Conservation (phyloP, 2,329 filamentous ascomycete genomes). For the Cyphellophora europaea region DNA sequence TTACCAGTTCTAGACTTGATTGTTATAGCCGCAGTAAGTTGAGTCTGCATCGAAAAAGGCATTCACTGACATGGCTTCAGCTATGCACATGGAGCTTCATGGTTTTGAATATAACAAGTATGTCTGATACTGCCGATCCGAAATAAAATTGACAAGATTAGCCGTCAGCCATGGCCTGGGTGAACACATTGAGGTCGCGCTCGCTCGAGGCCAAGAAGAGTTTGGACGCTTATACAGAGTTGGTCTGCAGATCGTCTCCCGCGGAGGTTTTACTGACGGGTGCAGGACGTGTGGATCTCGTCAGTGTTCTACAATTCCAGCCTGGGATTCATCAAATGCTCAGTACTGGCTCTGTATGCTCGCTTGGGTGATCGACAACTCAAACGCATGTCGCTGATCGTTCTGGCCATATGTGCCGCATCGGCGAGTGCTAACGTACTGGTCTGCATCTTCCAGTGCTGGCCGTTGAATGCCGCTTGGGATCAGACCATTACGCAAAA, state of each 20-base stretch:
- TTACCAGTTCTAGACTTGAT: slow-evolving; percentile 9
- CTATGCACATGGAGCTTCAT: neutral
- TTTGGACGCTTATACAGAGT: neutral
- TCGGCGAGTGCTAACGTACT: slow-evolving; percentile 32
- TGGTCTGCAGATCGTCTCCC: neutral
- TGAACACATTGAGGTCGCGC: slow-evolving; percentile 7
- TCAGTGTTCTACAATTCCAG: slow-evolving; percentile 39
- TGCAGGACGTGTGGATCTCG: slow-evolving; percentile 32
- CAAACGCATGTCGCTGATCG: slow-evolving; percentile 26
- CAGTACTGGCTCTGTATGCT: slow-evolving; percentile 37
- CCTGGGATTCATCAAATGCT: slow-evolving; percentile 40
- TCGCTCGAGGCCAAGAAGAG: neutral
- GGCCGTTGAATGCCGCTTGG: slow-evolving; percentile 32
- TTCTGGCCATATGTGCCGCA: slow-evolving; percentile 31
- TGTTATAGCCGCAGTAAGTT: neutral
- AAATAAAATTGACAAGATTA: too few species aligned
- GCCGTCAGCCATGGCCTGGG: slow-evolving; percentile 22
- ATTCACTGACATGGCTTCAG: too few species aligned
- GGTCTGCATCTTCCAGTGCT: slow-evolving; percentile 35
- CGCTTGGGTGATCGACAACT: slow-evolving; percentile 32
- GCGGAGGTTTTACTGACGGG: slow-evolving; percentile 3
- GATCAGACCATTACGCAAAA: slow-evolving; percentile 23
- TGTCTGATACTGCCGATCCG: too few species aligned
- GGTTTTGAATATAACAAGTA: neutral
- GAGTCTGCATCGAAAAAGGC: too few species aligned